Evolutionary conservation across 768 basidiomycete genomes (phyloP).

Genomic region (Boletellus ananas): DNA sequence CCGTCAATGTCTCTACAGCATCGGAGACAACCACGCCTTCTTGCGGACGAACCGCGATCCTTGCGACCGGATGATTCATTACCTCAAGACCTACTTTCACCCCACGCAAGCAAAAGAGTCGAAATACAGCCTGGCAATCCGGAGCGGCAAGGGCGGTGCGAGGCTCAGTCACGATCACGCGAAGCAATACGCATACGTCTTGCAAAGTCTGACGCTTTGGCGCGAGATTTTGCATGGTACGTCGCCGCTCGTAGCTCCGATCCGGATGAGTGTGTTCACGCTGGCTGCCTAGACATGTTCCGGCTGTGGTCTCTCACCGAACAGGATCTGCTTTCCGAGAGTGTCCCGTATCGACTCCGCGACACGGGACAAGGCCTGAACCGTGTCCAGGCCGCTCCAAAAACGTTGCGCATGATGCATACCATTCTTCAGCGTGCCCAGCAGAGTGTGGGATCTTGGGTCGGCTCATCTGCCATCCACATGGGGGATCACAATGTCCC

Average conservation of each 20-base stretch:
- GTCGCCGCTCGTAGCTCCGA: conserved; percentile 8
- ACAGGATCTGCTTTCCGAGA: conserved; percentile 76
- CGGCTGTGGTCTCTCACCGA: conserved; percentile 80
- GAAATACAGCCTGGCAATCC: conserved; percentile 70
- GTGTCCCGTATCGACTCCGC: conserved; percentile 69
- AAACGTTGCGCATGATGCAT: conserved; percentile 90
- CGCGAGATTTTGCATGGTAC: conserved; percentile 79
- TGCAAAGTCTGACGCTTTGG: conserved; percentile 86
- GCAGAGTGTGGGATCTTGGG: conserved; percentile 75
- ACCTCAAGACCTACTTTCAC: conserved; percentile 74
- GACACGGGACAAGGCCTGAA: conserved; percentile 92
- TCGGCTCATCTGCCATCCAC: conserved; percentile 83
- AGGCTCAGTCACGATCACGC: conserved; percentile 80
- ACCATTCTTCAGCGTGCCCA: conserved; percentile 81
- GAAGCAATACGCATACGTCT: conserved; percentile 81
- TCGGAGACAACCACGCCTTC: conserved; percentile 90
- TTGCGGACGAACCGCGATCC: conserved; percentile 83
- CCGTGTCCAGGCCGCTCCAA: conserved; percentile 81
- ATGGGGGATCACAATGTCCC: conserved; percentile 76
- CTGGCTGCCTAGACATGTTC: conserved; percentile 66
- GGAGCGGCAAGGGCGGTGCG: conserved; percentile 76
- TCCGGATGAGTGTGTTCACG: conserved; percentile 1
- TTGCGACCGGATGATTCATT: conserved; percentile 78
- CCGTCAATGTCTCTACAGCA: conserved; percentile 79
- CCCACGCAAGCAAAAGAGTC: conserved; percentile 62